Base-by-base conservation (phyloP, 495 filamentous ascomycete species). In the Umbilicaria muhlenbergii region DNA sequence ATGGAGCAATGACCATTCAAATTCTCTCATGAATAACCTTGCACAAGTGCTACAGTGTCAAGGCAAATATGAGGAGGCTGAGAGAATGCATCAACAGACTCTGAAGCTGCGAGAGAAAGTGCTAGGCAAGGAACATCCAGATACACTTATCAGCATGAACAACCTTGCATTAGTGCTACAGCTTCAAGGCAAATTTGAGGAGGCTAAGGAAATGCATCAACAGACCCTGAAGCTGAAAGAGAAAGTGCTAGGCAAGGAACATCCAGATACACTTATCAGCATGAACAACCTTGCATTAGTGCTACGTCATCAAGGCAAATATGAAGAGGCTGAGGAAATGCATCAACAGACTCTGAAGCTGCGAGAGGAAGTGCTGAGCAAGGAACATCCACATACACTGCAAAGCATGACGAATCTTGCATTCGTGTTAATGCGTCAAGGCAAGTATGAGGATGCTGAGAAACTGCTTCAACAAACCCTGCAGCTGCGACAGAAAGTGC, bases 51-150 rank as follows among this genome's bases (percentile, higher is more conserved):
- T 48, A 13, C 13, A 17, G 12, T 11, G 41, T 11, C 53, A 57
- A 38, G 59, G 56, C 17, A 58, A 55, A 37, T 63, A 54, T 18
- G 38, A 48, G 37, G 56, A 56, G 21, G 58, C 61, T 11, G 62
- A 63, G 42, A 38, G 18, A 34, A 42, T 62, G 36, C 24, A 49
- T 38, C 48, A 32, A 35, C 49, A 41, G 39, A 47, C 46, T 1
- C 48, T 67, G 13, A 51, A 59, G 13, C 38, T 41, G 13, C 50
- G 50, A 10, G 56, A 60, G 45, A 43, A 49, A 35, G 49, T 49
- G 19, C 48, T 61, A 11, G 59, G 62, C 11, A 39, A 32, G 33
- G 47, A 61, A 34, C 51, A 65, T 52, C 46, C 49, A 13, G 19
- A 47, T 41, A 63, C 19, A 32, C 44, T 51, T 14, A 41, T 0